Evolutionary conservation across 768 basidiomycete species (phyloP), one percentile per base, ranked within the genome.

Genomic region (Trametes cingulata): DNA sequence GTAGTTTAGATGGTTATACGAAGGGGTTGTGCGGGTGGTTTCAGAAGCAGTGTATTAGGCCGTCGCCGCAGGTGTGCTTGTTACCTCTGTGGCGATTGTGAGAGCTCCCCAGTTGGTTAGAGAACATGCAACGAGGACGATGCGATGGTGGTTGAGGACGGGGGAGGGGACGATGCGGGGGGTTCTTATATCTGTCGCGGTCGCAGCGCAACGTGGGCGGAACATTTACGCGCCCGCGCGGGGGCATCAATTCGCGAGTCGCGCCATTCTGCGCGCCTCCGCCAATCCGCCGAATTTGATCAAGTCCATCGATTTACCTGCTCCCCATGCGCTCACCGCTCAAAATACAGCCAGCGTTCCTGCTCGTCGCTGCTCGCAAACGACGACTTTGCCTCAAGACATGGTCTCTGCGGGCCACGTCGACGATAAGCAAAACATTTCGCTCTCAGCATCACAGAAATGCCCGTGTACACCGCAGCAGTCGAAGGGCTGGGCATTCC

Each of bases 61-160:
- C 83, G 65, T 86, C 84, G 67, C 90, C 83, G 72, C 78, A 77
- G 67, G 88, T 85, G 82, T 95, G 94, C 74, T 91, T 94, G 70
- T 71, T 74, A 80, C 94, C 94, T 86, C 92, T 83, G 80, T 90
- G 83, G 69, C 84, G 82, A 79, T 95, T 95, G 80, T 95, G 93
- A 67, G 85, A 79, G 76, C 88, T 90, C 76, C 88, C 87, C 67
- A 95, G 89, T 75, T 88, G 87, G 90, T 95, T 95, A 65, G 90
- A 92, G 91, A 88, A 96, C 93, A 95, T 95, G 84, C 89, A 63
- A 92, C 68, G 54, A 56, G 57, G 64, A 52, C 52, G 50, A 49
- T 35, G 45, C 49, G 45, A 43, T 41, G 35, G 15, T 22, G 52
- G 47, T 42, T n/a, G n/a, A 50, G 19, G 57, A 39, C 6, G 56